Evolutionary conservation across 306 rosid genomes (phyloP).

Genomic region (Parietaria judaica): DNA sequence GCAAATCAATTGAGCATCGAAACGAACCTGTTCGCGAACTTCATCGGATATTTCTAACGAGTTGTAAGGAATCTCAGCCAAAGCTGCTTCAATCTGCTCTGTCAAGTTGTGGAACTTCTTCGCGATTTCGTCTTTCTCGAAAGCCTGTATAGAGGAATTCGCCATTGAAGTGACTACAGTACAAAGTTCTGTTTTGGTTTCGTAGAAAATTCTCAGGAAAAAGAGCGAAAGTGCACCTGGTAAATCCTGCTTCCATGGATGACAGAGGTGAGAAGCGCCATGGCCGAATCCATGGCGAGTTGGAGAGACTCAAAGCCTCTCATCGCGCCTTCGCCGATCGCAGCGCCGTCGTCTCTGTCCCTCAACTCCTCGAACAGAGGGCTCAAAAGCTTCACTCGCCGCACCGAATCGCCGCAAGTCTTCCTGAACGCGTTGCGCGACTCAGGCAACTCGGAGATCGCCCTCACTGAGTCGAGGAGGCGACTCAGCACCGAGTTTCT

Average conservation of each 20-base stretch:
- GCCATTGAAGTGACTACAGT: too few relatives aligned
- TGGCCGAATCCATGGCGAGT: slow-evolving; percentile 60
- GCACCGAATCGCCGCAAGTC: slow-evolving; percentile 62
- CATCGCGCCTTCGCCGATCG: slow-evolving; percentile 43
- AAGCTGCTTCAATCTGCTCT: slow-evolving; percentile 57
- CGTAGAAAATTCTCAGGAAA: too few relatives aligned
- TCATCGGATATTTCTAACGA: slow-evolving; percentile 65
- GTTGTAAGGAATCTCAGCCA: slow-evolving; percentile 54
- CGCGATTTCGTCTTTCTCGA: slow-evolving; percentile 38
- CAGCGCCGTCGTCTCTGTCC: slow-evolving; percentile 56
- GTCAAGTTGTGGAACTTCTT: slow-evolving; percentile 50
- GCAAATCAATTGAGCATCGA: slow-evolving; percentile 1
- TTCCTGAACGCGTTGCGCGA: slow-evolving; percentile 57
- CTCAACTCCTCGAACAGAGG: slow-evolving; percentile 90
- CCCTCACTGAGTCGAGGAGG: slow-evolving; percentile 50
- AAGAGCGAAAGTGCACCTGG: too few relatives aligned
- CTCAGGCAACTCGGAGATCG: slow-evolving; percentile 60
- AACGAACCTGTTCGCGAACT: slow-evolving; percentile 87
- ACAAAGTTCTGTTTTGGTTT: too few relatives aligned
- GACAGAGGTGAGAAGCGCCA: slow-evolving; percentile 44
- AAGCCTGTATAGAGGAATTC: slow-evolving; percentile 38
- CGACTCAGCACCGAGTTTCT: slow-evolving; percentile 31
- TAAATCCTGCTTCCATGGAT: slow-evolving; percentile 43
- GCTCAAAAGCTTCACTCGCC: slow-evolving; percentile 75
- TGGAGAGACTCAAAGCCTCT: slow-evolving; percentile 49